Base-by-base conservation (phyloP, 2,329 filamentous ascomycete species). In the Aphanoascus verrucosus region DNA sequence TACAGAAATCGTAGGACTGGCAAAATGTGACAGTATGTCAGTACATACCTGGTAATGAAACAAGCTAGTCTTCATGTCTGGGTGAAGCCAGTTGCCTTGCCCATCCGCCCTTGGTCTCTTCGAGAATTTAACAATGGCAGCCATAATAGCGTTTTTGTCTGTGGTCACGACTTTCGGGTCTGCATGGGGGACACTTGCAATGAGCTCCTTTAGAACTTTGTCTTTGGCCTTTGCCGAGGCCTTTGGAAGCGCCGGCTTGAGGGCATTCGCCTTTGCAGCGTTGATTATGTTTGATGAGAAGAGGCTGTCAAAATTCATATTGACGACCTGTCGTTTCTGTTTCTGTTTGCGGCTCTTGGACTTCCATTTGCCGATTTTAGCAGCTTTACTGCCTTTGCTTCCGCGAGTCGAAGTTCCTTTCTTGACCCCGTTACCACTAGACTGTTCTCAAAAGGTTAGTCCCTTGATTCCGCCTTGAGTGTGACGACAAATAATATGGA, bases 31-130 rank as follows among this genome's bases (percentile, higher is more conserved):
- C 1, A 23, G 23, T 7, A 7, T 28, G 23, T 28, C 15, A 7
- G 8, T 5, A 23, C 57, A 15, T 52, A 66, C 65, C 61, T 72
- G 69, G 52, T 70, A 64, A 52, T 67, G 60, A 40, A 64, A 67
- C 3, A 72, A 52, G 17, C 63, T 64, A 1, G 64, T 64, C 9
- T 61, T 62, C 55, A 72, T 62, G 1, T 65, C 63, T 28, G 57
- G 59, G 2, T 69, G 60, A 23, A 55, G 59, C 66, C 67, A 72
- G 1, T 62, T 63, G 0, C 63, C 63, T 12, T 63, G 53, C 1
- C 62, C 62, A 45, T 70, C 63, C 20, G 56, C 55, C 51, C 50
- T 64, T 0, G 66, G 62, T 1, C 45, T 46, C 6, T 55, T 56
- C 0, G 50, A 58, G 38, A 72, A 71, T 23, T 62, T 63, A 42